phyloP scores from a whole-genome alignment of 2,329 filamentous ascomycete genomes.

The Paracoccidioides brasiliensis region DNA sequence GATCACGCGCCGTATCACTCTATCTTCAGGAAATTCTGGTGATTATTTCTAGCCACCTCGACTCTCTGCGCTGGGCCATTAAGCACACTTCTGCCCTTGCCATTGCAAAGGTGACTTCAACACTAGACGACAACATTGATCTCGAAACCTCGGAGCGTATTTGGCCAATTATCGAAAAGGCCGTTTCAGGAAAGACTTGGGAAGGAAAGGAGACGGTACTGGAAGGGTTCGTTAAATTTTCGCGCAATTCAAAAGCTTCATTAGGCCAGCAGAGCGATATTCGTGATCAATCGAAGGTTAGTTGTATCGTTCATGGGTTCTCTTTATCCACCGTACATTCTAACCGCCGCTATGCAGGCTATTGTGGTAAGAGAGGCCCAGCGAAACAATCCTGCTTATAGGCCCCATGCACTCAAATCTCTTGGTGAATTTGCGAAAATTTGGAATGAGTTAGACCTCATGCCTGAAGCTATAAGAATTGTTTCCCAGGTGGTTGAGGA shows the following conservation, averaged over 20 bases:
- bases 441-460: slow-evolving; percentile 56
- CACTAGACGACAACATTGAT: slow-evolving; percentile 46
- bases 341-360: slow-evolving; percentile 27
- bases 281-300: slow-evolving; percentile 54
- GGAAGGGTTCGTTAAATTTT: slow-evolving; percentile 64
- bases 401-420: slow-evolving; percentile 57
- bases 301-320: slow-evolving; percentile 9
- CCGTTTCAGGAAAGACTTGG: slow-evolving; percentile 80
- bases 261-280: slow-evolving; percentile 47
- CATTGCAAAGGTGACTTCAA: slow-evolving; percentile 57
- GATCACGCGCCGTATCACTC: slow-evolving; percentile 63
- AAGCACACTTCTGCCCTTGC: slow-evolving; percentile 79
- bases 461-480: slow-evolving; percentile 52
- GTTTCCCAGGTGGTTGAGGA: slow-evolving; percentile 51
- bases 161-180: slow-evolving; percentile 75
- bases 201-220: slow-evolving; percentile 79
- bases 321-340: slow-evolving; percentile 9
- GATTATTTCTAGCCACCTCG: slow-evolving; percentile 55
- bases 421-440: slow-evolving; percentile 60
- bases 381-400: slow-evolving; percentile 75
- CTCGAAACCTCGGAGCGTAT: slow-evolving; percentile 48
- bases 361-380: slow-evolving; percentile 78
- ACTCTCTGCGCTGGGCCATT: slow-evolving; percentile 75
- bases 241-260: slow-evolving; percentile 48
- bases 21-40: slow-evolving; percentile 71